These are phyloP conservation scores for Populus hybrid DNA, from an alignment of 441 rosid genomes.

Conservation along the genomic window DNA sequence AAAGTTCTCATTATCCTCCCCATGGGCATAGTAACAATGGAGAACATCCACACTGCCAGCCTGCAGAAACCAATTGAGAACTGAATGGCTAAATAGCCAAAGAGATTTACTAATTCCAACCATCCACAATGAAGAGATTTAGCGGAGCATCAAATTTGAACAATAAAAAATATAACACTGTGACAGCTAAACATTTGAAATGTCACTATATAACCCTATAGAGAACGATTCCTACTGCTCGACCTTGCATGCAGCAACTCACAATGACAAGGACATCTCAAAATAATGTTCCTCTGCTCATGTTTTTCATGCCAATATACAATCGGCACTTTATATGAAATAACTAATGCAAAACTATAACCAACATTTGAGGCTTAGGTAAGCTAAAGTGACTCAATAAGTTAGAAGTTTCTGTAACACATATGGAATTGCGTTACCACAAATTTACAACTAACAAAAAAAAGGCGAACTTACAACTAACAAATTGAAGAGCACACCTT, in stretches of 20 bases:
- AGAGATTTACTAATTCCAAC: neutral
- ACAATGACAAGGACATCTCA: too few species aligned
- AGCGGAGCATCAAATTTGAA: slow-evolving; percentile 1
- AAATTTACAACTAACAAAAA: slow-evolving; percentile 8
- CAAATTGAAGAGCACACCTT: slow-evolving; percentile 61
- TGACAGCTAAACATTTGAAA: neutral
- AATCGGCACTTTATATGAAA: neutral
- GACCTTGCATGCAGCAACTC: neutral
- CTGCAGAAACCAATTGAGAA: slow-evolving; percentile 28
- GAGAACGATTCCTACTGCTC: neutral
- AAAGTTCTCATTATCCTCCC: slow-evolving; percentile 60
- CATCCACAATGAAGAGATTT: neutral
- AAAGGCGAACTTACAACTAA: slow-evolving; percentile 46
- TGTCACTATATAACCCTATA: neutral
- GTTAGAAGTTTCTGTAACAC: neutral
- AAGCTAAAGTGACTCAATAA: neutral
- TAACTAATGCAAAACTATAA: neutral
- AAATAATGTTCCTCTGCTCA: neutral
- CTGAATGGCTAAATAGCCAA: slow-evolving; percentile 9
- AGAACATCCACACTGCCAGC: slow-evolving; percentile 67
- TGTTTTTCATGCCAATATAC: neutral
- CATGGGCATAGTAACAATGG: slow-evolving; percentile 81
- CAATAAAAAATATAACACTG: neutral
- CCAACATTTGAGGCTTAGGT: neutral
- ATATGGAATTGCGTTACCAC: neutral